A percentile compares a stretch with the other conserved stretches of the same genome.
These are phyloP conservation scores for Oryza coarctata DNA, from an alignment of 176 grass and related monocot species.

Conservation along the genomic window DNA sequence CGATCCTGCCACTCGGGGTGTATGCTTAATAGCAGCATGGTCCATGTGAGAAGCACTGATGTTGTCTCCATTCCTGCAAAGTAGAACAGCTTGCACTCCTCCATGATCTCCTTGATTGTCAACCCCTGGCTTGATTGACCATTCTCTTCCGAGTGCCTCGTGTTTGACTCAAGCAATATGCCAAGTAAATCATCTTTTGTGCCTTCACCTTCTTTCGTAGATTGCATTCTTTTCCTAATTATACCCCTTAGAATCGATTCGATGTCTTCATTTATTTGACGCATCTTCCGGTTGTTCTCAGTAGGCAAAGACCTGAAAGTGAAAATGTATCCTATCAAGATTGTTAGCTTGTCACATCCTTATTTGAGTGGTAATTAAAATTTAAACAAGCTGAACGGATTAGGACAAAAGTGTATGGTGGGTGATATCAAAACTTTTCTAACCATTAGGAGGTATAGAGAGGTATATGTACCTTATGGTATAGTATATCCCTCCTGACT, in stretches of 20 bases:
- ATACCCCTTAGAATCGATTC: constrained; percentile 39
- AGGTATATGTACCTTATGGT: too few relatives aligned
- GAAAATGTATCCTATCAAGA: too few relatives aligned
- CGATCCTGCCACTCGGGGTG: constrained; percentile 66
- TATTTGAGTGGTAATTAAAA: too few relatives aligned
- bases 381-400: too few relatives aligned
- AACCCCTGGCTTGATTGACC: constrained; percentile 19
- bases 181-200: constrained; percentile 44
- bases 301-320: constrained; percentile 51
- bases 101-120: constrained; percentile 64
- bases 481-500: too few relatives aligned
- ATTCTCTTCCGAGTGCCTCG: constrained; percentile 21
- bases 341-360: too few relatives aligned
- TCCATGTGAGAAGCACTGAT: constrained; percentile 66
- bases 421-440: too few relatives aligned
- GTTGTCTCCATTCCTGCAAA: constrained; percentile 88
- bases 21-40: constrained; percentile 62
- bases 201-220: constrained; percentile 35
- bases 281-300: constrained; percentile 45
- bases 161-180: constrained; percentile 58
- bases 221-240: constrained; percentile 47
- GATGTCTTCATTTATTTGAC: constrained; percentile 36
- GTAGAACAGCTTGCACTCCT: constrained; percentile 83
- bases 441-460: too few relatives aligned
- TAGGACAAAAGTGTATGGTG: too few relatives aligned